Percentiles rank a stretch among this genome's conserved stretches.
Conservation (phyloP, 768 basidiomycete species). For the Multifurca ochricompacta region DNA sequence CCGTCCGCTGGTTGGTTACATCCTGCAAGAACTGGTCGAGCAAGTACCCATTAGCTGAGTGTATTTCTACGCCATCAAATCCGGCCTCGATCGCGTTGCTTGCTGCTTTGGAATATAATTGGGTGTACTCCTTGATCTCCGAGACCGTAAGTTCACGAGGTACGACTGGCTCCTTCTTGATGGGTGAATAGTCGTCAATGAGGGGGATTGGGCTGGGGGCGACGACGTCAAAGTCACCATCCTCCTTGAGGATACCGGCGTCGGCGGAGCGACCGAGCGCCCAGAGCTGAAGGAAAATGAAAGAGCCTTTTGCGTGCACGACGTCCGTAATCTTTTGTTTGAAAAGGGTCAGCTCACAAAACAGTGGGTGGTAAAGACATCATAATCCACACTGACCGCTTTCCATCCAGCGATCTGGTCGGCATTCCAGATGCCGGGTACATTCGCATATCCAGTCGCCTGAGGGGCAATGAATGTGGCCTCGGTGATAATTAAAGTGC, state of each 20-base stretch:
- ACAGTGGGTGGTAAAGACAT: background rate
- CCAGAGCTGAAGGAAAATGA: constrained; percentile 51
- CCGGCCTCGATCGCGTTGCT: constrained; percentile 32
- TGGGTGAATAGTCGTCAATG: constrained; percentile 14
- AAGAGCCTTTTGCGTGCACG: constrained; percentile 47
- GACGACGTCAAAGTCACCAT: constrained; percentile 25
- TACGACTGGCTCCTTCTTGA: background rate
- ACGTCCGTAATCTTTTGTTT: constrained; percentile 42
- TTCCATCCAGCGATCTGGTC: constrained; percentile 52
- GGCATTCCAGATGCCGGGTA: constrained; percentile 59
- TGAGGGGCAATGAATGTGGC: constrained; percentile 43
- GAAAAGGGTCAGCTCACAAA: background rate
- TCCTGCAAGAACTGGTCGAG: constrained; percentile 34
- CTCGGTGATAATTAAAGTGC: constrained; percentile 52
- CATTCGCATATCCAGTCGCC: constrained; percentile 41
- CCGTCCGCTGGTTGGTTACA: constrained; percentile 32
- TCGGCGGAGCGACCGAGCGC: constrained; percentile 43
- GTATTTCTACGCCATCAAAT: constrained; percentile 38
- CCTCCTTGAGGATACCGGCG: constrained; percentile 29
- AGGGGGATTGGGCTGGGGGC: constrained; percentile 29
- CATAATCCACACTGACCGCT: constrained; percentile 25
- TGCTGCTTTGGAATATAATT: constrained; percentile 29
- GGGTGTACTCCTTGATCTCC: constrained; percentile 24
- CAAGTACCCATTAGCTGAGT: constrained; percentile 25
- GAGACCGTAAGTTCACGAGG: constrained; percentile 25